A percentile compares a stretch with the other conserved stretches of the same genome.
Conservation (phyloP, 2,329 filamentous ascomycete species). For the Neofusicoccum ribis region DNA sequence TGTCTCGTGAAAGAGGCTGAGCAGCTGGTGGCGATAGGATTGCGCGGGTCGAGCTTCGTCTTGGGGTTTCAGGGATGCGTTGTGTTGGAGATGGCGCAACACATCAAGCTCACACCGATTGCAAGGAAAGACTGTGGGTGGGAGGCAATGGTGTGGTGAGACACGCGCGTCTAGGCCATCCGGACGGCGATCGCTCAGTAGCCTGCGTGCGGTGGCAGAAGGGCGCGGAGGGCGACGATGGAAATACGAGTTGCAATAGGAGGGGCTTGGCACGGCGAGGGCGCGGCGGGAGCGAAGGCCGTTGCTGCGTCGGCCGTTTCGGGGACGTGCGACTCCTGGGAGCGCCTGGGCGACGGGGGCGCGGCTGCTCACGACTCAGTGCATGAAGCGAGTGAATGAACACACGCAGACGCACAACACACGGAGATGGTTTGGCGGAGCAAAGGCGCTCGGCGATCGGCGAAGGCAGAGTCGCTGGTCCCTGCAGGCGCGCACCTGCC, state of each 20-base stretch:
- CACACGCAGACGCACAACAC: background rate
- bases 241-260: slow-evolving; percentile 17
- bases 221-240: slow-evolving; percentile 1
- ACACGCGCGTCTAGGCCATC: slow-evolving; percentile 15
- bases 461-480: slow-evolving; percentile 1
- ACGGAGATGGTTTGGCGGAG: slow-evolving; percentile 9
- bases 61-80: slow-evolving; percentile 19
- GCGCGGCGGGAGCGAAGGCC: slow-evolving; percentile 9
- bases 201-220: background rate
- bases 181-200: slow-evolving; percentile 13
- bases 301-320: slow-evolving; percentile 16
- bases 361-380: slow-evolving; percentile 5
- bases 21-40: slow-evolving; percentile 19
- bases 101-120: slow-evolving; percentile 17
- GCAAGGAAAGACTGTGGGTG: slow-evolving; percentile 14
- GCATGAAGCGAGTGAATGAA: slow-evolving; percentile 10
- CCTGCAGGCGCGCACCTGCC: slow-evolving; percentile 10
- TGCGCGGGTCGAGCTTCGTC: slow-evolving; percentile 18
- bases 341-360: slow-evolving; percentile 9
- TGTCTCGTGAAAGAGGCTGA: slow-evolving; percentile 17
- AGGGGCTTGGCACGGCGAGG: slow-evolving; percentile 8
- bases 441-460: slow-evolving; percentile 7
- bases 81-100: slow-evolving; percentile 14
- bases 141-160: slow-evolving; percentile 18
- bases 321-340: slow-evolving; percentile 14